These are phyloP conservation scores for Musa acuminata DNA, from an alignment of 176 grass and related monocot genomes.

Conservation along the genomic window DNA sequence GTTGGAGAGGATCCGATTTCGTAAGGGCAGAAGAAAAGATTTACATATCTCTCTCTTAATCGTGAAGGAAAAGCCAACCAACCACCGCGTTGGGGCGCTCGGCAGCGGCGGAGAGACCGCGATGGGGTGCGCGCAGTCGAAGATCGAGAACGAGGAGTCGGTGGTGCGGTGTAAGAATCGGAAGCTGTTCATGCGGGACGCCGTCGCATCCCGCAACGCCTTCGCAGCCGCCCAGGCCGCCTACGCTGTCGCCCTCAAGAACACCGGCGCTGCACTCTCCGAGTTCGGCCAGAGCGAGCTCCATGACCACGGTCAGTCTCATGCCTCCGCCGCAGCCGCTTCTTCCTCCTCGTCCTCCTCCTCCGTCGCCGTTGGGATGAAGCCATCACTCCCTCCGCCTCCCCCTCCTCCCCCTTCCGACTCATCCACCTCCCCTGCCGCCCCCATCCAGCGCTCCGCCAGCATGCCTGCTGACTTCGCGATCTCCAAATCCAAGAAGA, in stretches of 20 bases:
- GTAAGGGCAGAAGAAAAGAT: too few relatives aligned
- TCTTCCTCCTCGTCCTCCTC: constrained; percentile 24
- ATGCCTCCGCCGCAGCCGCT: constrained; percentile 19
- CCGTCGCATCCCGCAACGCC: constrained; percentile 60
- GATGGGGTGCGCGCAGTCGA: constrained; percentile 89
- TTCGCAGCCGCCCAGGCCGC: constrained; percentile 84
- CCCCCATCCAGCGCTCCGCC: constrained; percentile 51
- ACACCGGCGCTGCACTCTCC: constrained; percentile 72
- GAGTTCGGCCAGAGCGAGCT: constrained; percentile 66
- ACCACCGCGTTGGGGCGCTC: too few relatives aligned
- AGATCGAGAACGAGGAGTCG: constrained; percentile 92
- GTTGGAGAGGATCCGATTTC: too few relatives aligned
- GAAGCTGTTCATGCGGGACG: constrained; percentile 39
- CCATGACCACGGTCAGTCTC: constrained; percentile 20
- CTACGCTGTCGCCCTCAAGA: constrained; percentile 59
- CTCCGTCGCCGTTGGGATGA: constrained; percentile 1
- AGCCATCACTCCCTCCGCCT: constrained; percentile 29
- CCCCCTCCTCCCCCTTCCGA: constrained; percentile 34
- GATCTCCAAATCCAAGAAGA: constrained; percentile 41
- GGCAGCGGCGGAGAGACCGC: background rate
- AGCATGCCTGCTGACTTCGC: constrained; percentile 78
- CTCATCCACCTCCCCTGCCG: constrained; percentile 22
- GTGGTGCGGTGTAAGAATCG: constrained; percentile 70
- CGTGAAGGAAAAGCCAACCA: too few relatives aligned
- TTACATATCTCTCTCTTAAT: too few relatives aligned